Evolutionary conservation across 2,329 filamentous ascomycete genomes (phyloP), one percentile per base, ranked within the genome.

Genomic region (Fusarium cyanostomum): DNA sequence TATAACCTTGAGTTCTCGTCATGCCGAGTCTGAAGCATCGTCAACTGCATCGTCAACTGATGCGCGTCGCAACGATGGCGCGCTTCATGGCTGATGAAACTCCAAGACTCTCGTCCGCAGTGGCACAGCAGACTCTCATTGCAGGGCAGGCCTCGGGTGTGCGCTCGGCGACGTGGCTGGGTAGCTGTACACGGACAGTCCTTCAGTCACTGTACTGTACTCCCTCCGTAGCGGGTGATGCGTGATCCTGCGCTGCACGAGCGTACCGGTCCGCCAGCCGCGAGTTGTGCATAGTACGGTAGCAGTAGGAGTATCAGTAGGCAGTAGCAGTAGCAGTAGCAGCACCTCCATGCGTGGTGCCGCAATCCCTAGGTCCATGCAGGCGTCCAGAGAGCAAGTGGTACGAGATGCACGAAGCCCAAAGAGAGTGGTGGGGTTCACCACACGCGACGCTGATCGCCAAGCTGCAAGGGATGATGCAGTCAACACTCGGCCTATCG

Each of bases 181-280:
- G 21, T 21, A 21, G 6, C 21, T 21, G 24, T 44, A 55, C 33
- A 45, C 53, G 54, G 45, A 55, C 48, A 35, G 56, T 60, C 54
- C 52, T 61, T 61, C 52, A 39, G 56, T 56, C 53, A 38, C 53
- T 46, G 50, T 52, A 38, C 41, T 16, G 16, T 21, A 44, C 26
- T 31, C 28, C 28, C 7, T 31, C 30, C 7, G 15, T 58, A 56
- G 21, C 69, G 72, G 72, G 67, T 63, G 37, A 41, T 50, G 43
- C 35, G 24, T 73, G 65, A 74, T 73, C 63, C 71, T 72, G 68
- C 74, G 64, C 71, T 75, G 73, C 71, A 76, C 56, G 71, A 71
- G 72, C 73, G 74, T 71, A 72, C 72, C 73, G 73, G 73, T 73
- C 72, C 73, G 65, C 65, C 62, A 59, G 73, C 67, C 56, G 54